These are phyloP conservation scores for Phragmites australis DNA, from an alignment of 176 grass and related monocot species.

Conservation along the genomic window DNA sequence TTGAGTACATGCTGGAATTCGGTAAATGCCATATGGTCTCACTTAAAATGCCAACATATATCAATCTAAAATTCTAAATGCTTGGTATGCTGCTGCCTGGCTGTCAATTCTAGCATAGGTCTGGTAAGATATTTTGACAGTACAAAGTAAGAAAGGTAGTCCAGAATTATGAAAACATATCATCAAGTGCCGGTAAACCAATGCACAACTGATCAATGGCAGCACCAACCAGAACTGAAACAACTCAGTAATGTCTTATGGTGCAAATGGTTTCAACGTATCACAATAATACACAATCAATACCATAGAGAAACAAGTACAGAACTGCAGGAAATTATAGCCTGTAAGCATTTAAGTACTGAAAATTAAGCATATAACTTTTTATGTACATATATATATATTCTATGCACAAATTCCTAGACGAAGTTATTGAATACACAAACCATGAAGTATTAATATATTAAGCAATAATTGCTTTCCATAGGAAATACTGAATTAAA, in stretches of 20 bases:
- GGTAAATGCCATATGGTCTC: not conserved
- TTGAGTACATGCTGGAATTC: not conserved
- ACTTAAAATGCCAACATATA: not conserved
- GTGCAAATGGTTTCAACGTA: not conserved
- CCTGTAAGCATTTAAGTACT: not conserved
- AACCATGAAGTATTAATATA: slow-evolving; percentile 1
- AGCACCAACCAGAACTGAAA: not conserved
- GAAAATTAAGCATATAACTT: not conserved
- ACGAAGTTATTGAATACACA: not conserved
- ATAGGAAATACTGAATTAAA: slow-evolving; percentile 24
- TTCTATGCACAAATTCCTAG: slow-evolving; percentile 20
- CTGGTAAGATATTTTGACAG: not conserved
- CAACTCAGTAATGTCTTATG: not conserved
- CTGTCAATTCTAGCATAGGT: not conserved
- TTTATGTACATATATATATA: not conserved
- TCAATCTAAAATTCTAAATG: not conserved
- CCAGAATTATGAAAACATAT: not conserved
- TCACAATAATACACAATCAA: slow-evolving; percentile 10
- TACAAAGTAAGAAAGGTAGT: slow-evolving; percentile 16
- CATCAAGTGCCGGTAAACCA: not conserved
- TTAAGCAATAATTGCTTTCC: not conserved
- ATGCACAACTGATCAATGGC: not conserved
- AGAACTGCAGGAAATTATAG: slow-evolving; percentile 4
- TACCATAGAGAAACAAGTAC: not conserved
- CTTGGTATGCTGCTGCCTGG: not conserved